Base-by-base conservation (phyloP, 1,284 basidiomycete genomes). In the Pterula multifida region DNA sequence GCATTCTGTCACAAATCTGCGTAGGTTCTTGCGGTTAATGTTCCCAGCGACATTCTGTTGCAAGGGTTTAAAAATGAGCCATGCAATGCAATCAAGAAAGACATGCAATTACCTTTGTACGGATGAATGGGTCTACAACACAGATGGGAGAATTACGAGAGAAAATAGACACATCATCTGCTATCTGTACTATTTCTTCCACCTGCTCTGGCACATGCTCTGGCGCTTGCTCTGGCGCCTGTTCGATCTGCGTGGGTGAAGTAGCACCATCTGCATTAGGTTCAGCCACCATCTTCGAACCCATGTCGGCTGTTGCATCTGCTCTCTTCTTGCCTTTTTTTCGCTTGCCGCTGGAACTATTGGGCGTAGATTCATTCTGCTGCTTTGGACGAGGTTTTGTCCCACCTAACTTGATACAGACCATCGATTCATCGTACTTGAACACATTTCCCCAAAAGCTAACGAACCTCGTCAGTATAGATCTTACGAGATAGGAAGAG, bases 41-140 rank as follows among this genome's bases (percentile, higher is more conserved):
- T 48, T 48, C 1, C 32, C 50, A 3, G 65, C 58, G 3, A 65
- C 55, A 52, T 71, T 71, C 69, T 72, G 44, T 32, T 35, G 24
- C 22, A 26, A n/a, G n/a, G n/a, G 32, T 11, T 35, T 35, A n/a
- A 9, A 35, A 35, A n/a, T 35, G 11, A 35, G 9, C 32, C 9
- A n/a, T 9, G n/a, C n/a, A n/a, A 35, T 9, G 32, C n/a, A 35
- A 35, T 11, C n/a, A 42, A 17, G 39, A 15, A 42, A n/a, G 21
- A 22, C 35, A 22, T 35, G 50, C 12, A 42, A 57, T 44, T 47
- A 75, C 75, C 68, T 73, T 75, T 19, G 55, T 60, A 19, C 55
- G 56, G 48, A 75, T 68, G 58, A 78, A 77, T 1, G 75, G 75
- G 58, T 78, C 75, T 13, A 64, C 58, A 26, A 76, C 67, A 49